Percentiles rank a stretch among this genome's conserved stretches.
These are phyloP conservation scores for Rhodotorula sp. DNA, from an alignment of 1,284 basidiomycete genomes.

Conservation along the genomic window DNA sequence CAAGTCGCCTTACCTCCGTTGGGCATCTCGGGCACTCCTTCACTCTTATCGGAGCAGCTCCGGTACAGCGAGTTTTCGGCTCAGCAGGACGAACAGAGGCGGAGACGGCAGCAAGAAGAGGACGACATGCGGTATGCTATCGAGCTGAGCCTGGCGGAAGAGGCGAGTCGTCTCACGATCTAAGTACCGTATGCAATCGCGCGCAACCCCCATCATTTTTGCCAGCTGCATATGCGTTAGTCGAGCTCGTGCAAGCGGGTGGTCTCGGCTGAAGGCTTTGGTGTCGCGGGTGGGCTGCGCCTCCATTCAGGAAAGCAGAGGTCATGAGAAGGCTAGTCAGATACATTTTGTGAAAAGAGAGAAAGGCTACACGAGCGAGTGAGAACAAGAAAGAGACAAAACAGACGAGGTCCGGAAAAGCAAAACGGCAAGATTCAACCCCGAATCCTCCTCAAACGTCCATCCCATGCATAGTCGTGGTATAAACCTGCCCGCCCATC, in stretches of 20 bases:
- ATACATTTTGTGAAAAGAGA: no score
- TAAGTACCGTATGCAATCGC: not conserved
- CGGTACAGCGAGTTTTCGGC: not conserved
- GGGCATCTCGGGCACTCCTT: not conserved
- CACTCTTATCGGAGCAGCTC: slow-evolving; percentile 21
- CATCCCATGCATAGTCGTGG: slow-evolving; percentile 17
- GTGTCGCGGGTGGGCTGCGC: no score
- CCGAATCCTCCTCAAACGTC: not conserved
- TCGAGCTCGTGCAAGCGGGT: no score
- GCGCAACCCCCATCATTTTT: not conserved
- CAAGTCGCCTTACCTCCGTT: not conserved
- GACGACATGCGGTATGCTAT: slow-evolving; percentile 42
- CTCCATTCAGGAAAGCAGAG: no score
- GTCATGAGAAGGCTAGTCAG: no score
- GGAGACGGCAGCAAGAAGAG: slow-evolving; percentile 29
- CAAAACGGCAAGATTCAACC: not conserved
- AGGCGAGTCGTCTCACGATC: slow-evolving; percentile 21
- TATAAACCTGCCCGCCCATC: slow-evolving; percentile 15
- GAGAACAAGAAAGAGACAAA: no score
- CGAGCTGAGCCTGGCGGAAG: slow-evolving; percentile 42
- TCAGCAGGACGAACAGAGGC: slow-evolving; percentile 6
- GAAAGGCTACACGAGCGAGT: no score
- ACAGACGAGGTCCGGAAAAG: not conserved
- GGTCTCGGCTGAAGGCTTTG: no score
- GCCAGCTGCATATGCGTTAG: no score